A percentile compares a stretch with the other conserved stretches of the same genome.
phyloP scores from a whole-genome alignment of 257 asterid genomes.

The Petunia secreta region DNA sequence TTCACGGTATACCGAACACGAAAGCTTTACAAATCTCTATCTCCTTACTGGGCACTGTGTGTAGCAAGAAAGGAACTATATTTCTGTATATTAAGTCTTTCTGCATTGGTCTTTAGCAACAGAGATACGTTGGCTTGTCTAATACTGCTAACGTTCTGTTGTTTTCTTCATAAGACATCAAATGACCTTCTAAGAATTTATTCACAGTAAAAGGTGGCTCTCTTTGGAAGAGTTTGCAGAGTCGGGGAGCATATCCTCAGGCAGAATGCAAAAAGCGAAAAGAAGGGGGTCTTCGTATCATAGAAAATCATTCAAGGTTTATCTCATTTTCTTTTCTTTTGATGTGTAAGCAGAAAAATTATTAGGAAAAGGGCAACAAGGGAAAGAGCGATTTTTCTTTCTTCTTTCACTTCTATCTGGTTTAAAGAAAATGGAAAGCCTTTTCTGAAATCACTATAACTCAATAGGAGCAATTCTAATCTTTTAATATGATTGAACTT shows the following conservation, averaged over 20 bases:
- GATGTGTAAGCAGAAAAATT: not conserved
- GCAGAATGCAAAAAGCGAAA: conserved; percentile 1
- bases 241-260: not conserved
- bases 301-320: not conserved
- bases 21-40: not conserved
- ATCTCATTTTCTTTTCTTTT: not conserved
- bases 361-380: not conserved
- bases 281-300: not conserved
- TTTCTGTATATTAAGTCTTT: not conserved
- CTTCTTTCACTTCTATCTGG: no score
- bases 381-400: no score
- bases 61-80: not conserved
- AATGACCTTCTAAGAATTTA: not conserved
- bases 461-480: not conserved
- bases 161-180: not conserved
- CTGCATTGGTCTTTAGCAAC: not conserved
- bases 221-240: not conserved
- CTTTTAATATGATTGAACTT: not conserved
- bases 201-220: not conserved
- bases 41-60: not conserved
- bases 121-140: not conserved
- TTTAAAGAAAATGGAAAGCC: no score
- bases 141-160: not conserved
- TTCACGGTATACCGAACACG: not conserved
- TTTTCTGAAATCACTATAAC: not conserved